These are phyloP conservation scores for Staphylotrichum longicolle DNA, from an alignment of 495 filamentous ascomycete genomes.

Conservation along the genomic window DNA sequence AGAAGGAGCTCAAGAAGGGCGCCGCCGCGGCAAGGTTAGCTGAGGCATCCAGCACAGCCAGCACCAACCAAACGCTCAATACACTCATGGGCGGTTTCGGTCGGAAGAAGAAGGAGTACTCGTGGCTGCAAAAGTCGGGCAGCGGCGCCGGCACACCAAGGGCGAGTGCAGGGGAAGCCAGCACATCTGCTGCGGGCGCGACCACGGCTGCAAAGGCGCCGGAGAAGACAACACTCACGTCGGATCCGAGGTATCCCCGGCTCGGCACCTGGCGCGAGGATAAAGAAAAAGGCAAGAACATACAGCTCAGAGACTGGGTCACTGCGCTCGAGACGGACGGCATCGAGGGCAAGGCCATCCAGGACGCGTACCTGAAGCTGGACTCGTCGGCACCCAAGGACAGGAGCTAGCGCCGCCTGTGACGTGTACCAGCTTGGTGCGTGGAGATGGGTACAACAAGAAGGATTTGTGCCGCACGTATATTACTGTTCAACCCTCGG, in stretches of 20 bases:
- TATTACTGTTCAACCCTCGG: too few relatives aligned
- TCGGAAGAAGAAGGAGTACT: constrained; percentile 56
- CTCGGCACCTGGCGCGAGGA: constrained; percentile 65
- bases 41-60: constrained; percentile 53
- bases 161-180: constrained; percentile 29
- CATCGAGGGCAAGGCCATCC: constrained; percentile 52
- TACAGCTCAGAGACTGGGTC: constrained; percentile 71
- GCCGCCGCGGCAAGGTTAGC: constrained; percentile 49
- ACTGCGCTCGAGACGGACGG: constrained; percentile 61
- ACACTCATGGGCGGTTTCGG: constrained; percentile 53
- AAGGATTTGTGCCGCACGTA: too few relatives aligned
- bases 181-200: constrained; percentile 23
- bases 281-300: constrained; percentile 56
- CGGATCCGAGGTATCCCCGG: constrained; percentile 40
- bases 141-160: constrained; percentile 50
- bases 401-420: not conserved
- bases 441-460: not conserved
- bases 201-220: constrained; percentile 1
- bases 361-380: constrained; percentile 52
- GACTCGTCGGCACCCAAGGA: constrained; percentile 36
- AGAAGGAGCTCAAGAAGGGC: constrained; percentile 63
- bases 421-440: too few relatives aligned
- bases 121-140: constrained; percentile 54
- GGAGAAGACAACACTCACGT: constrained; percentile 35
- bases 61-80: constrained; percentile 54